Percentiles rank a stretch among this genome's conserved stretches.
Conservation (phyloP, 2,329 filamentous ascomycete species). For the Alternaria alternata region DNA sequence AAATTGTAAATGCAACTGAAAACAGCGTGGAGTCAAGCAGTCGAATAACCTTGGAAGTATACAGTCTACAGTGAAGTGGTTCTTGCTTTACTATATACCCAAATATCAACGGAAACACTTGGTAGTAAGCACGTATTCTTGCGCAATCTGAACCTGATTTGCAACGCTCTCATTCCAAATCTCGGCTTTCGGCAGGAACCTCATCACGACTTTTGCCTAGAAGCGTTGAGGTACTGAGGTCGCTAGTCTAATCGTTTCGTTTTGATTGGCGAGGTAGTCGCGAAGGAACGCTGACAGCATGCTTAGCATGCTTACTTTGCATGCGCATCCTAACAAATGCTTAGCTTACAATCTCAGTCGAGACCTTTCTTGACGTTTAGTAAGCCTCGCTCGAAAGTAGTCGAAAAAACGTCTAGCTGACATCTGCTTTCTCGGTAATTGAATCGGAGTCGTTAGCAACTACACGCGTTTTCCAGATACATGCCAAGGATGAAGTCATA, state of each 20-base stretch:
- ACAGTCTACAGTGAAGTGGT: neutral
- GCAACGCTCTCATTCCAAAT: neutral
- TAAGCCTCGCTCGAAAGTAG: neutral
- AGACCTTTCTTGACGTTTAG: neutral
- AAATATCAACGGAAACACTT: neutral
- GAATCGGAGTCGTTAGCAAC: neutral
- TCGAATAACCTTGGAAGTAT: neutral
- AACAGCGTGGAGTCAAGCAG: neutral
- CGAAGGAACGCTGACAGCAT: constrained; percentile 26
- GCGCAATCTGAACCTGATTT: neutral
- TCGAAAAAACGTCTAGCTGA: neutral
- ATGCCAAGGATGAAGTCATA: neutral
- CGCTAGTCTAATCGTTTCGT: constrained; percentile 21
- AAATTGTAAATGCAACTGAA: neutral
- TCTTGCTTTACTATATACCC: neutral
- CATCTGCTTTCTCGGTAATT: neutral
- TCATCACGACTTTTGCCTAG: neutral
- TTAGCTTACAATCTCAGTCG: neutral
- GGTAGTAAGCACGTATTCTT: neutral
- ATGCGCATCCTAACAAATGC: neutral
- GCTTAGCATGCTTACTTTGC: constrained; percentile 37
- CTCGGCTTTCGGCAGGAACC: neutral
- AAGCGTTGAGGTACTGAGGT: neutral
- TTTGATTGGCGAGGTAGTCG: constrained; percentile 20
- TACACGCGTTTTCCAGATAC: too few species aligned